Percentiles rank a stretch among this genome's conserved stretches.
These are phyloP conservation scores for Termitomyces titanicus DNA, from an alignment of 768 basidiomycete species.

Conservation along the genomic window DNA sequence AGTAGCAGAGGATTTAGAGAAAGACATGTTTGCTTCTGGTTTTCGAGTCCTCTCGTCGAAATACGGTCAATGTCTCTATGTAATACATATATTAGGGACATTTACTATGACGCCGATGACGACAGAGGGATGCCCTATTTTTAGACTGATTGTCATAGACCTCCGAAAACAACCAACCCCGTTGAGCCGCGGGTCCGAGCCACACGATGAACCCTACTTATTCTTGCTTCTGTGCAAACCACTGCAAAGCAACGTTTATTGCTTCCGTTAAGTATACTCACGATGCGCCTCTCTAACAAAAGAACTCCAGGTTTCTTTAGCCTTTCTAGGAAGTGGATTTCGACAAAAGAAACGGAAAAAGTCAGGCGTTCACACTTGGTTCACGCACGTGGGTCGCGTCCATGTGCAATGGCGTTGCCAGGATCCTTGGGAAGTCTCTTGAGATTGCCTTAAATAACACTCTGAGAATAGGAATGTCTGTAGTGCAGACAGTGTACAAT, in stretches of 20 bases:
- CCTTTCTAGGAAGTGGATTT: not conserved
- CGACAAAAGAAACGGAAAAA: not conserved
- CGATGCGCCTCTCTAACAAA: not conserved
- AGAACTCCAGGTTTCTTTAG: not conserved
- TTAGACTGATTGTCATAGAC: not conserved
- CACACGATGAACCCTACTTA: too few species aligned
- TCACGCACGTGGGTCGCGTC: slow-evolving; percentile 2
- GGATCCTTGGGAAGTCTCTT: not conserved
- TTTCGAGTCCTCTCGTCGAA: too few species aligned
- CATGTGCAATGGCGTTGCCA: not conserved
- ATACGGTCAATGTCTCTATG: too few species aligned
- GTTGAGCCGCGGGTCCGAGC: not conserved
- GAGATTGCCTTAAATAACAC: not conserved
- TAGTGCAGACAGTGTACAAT: not conserved
- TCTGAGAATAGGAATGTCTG: not conserved
- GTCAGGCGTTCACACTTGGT: not conserved
- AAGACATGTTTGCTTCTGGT: slow-evolving; percentile 3
- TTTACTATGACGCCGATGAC: slow-evolving; percentile 10
- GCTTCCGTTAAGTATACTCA: not conserved
- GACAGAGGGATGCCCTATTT: not conserved
- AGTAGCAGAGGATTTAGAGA: slow-evolving; percentile 11
- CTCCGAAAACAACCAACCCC: not conserved
- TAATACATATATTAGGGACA: too few species aligned
- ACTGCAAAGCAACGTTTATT: not conserved
- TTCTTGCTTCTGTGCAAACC: too few species aligned